Percentiles rank a stretch among this genome's conserved stretches.
Conservation (phyloP, 1,284 basidiomycete species). For the Sporisorium scitamineum region DNA sequence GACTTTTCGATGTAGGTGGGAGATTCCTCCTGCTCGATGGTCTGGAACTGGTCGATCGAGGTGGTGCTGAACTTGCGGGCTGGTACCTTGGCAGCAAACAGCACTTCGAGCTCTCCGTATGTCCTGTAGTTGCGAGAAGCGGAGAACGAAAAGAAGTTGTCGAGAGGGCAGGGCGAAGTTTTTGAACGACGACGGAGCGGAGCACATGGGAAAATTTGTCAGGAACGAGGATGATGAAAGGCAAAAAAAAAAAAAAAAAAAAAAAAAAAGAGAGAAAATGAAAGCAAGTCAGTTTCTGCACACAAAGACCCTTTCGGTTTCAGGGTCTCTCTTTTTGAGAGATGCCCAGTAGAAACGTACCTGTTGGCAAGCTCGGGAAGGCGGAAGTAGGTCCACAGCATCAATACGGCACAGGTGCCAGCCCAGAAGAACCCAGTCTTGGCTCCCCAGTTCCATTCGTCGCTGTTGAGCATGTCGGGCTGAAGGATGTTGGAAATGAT, state of each 20-base stretch:
- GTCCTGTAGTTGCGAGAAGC: constrained; percentile 56
- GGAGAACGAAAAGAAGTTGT: constrained; percentile 2
- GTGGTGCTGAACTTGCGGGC: constrained; percentile 69
- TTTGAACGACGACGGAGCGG: too few relatives aligned
- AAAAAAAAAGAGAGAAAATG: not conserved
- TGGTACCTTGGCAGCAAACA: constrained; percentile 67
- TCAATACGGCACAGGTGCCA: constrained; percentile 68
- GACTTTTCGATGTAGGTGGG: constrained; percentile 27
- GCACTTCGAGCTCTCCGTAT: constrained; percentile 71
- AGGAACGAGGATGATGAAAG: not conserved
- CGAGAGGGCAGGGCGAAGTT: too few relatives aligned
- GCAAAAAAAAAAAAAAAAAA: not conserved
- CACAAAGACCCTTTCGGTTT: not conserved
- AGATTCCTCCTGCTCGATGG: constrained; percentile 26
- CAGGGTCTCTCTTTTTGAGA: not conserved
- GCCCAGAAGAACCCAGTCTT: constrained; percentile 71
- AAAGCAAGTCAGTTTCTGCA: constrained; percentile 6
- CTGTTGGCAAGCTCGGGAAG: constrained; percentile 70
- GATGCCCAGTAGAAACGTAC: constrained; percentile 5
- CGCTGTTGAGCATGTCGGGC: constrained; percentile 71
- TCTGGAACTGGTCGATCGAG: constrained; percentile 60
- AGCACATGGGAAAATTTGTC: not conserved
- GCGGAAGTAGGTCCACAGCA: constrained; percentile 68
- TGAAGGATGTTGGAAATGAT: constrained; percentile 70
- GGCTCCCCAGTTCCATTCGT: constrained; percentile 71